Evolutionary conservation across 2,329 filamentous ascomycete species (phyloP), one percentile per base, ranked within the genome.

Genomic region (Fusarium cicatricum): DNA sequence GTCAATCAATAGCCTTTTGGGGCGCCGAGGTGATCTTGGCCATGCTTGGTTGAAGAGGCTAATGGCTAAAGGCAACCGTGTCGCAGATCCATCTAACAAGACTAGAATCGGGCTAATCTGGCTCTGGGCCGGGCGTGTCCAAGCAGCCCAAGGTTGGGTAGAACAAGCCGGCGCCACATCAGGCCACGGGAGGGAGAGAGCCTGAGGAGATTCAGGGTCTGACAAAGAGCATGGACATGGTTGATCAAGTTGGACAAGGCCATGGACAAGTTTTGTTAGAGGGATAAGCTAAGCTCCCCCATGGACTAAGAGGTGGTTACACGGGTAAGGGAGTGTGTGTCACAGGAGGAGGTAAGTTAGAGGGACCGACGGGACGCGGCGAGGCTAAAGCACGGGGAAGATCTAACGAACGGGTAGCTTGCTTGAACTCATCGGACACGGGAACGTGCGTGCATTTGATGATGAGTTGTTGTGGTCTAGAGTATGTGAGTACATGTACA

Each of bases 391-490:
- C 42, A 46, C 54, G 46, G 47, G 46, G 48, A 50, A 64, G 66
- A 68, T 68, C 65, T 68, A 55, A 64, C 43, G 56, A 60, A 65
- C 66, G 65, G 66, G 61, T 62, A 66, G 66, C 54, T 28, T 68
- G 66, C 63, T 64, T 68, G 61, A 62, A 57, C 57, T 65, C 63
- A 68, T 68, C 65, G 66, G 65, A 64, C 66, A 67, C 65, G 66
- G 66, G 65, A 68, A 64, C 64, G 59, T 68, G 65, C 62, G 53
- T 64, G 52, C 44, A 19, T 67, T 23, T 23, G 21, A 39, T 55
- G 50, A 44, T 62, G 60, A 50, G 53, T 52, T 62, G 47, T 57
- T 45, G 50, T 55, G 21, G 21, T 23, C 7, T 7, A 23, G 21
- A 23, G n/a, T n/a, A n/a, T n/a, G n/a, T n/a, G n/a, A n/a, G n/a